A percentile compares a stretch with the other conserved stretches of the same genome.
phyloP scores from a whole-genome alignment of 2,329 filamentous ascomycete genomes.

The Shiraia sp. region DNA sequence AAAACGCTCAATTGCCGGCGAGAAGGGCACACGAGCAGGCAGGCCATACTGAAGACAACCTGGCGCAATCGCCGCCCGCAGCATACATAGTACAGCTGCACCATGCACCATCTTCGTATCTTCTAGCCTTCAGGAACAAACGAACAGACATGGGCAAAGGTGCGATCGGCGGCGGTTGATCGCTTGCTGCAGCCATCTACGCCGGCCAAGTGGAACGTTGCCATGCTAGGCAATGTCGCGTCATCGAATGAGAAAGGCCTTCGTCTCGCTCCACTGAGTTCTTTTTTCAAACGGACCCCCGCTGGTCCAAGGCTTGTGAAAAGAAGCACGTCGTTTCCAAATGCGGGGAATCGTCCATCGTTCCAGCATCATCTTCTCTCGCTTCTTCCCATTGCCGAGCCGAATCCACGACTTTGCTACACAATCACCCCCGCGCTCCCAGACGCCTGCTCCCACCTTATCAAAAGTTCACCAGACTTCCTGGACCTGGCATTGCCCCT shows the following conservation, averaged over 20 bases:
- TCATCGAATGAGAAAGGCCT: conserved; percentile 27
- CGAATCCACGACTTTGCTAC: conserved; percentile 34
- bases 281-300: conserved; percentile 25
- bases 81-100: too few relatives aligned
- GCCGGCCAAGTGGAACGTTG: conserved; percentile 32
- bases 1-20: conserved; percentile 8
- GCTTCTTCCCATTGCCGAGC: conserved; percentile 40
- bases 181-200: conserved; percentile 3
- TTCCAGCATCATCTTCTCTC: conserved; percentile 34
- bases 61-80: too few relatives aligned
- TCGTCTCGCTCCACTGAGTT: conserved; percentile 31
- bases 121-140: conserved; percentile 9
- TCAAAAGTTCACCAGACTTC: conserved; percentile 10
- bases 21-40: conserved; percentile 33
- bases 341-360: conserved; percentile 43
- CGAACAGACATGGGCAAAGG: conserved; percentile 6
- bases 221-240: conserved; percentile 24
- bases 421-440: conserved; percentile 22
- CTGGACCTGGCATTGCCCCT: conserved; percentile 9
- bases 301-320: conserved; percentile 33
- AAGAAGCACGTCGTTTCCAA: conserved; percentile 35
- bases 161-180: conserved; percentile 3
- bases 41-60: conserved; percentile 1
- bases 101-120: conserved; percentile 1
- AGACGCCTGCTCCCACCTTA: conserved; percentile 26